Evolutionary conservation across 1,139 yeast genomes (phyloP), one percentile per base, ranked within the genome.

Genomic region (Pichia sp.): DNA sequence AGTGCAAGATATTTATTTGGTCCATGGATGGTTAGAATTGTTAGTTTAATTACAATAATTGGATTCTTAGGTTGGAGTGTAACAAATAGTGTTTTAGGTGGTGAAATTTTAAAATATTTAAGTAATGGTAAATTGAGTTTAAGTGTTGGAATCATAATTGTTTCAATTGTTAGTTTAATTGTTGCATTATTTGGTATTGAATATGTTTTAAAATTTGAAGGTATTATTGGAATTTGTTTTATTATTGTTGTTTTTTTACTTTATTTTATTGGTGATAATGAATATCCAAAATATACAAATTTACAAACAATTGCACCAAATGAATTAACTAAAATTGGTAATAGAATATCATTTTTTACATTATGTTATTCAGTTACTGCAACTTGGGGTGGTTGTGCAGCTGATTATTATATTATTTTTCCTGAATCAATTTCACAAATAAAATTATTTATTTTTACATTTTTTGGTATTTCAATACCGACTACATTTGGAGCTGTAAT

Each of bases 51-150:
- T 33, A 74, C 85, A 38, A 77, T 84, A 46, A 63, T 84, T 43
- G 92, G 95, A 40, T 82, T 82, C n/a, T 64, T 84, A 56, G 95
- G 95, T 24, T 87, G 95, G 95, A 77, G 90, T 20, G 81, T 87
- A 35, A 89, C 87, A 24, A 86, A 86, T 59, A 76, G 85, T 55
- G 92, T 86, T 41, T 80, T 86, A 45, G 95, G 95, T 32, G 96
- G 96, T 24, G 90, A 87, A 64, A 82, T 87, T 49, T 65, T 87
- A 44, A 71, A 78, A 3, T 73, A 83, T 38, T 67, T 87, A 10
- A 78, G 87, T 37, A 65, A 78, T 51, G 82, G 75, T 22, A 73
- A 70, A 51, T 71, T 85, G 1, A 87, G 92, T 4, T 59, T 86
- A 35, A 79, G 80, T 60, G 80, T 81, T 22, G 95, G 95, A 3